Evolutionary conservation across 1,284 basidiomycete genomes (phyloP).

Genomic region (Bjerkandera adusta): DNA sequence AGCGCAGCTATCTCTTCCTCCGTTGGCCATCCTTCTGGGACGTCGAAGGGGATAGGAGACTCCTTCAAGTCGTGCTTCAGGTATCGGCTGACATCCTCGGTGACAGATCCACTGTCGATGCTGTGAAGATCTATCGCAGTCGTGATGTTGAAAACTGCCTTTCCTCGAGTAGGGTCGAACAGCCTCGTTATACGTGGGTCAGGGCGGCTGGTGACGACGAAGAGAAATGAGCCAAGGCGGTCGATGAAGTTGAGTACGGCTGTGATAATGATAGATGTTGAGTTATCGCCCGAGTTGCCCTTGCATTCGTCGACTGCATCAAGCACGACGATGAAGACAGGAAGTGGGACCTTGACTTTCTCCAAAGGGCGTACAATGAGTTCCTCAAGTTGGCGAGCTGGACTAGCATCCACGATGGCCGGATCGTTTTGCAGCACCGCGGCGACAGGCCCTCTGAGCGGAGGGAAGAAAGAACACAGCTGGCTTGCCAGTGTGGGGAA

Average conservation of each 20-base stretch:
- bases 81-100: neutral
- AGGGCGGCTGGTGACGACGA: neutral
- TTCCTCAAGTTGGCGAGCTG: neutral
- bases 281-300: neutral
- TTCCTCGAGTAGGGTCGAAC: neutral
- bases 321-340: neutral
- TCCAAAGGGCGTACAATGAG: constrained; percentile 14
- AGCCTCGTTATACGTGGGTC: constrained; percentile 6
- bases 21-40: neutral
- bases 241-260: neutral
- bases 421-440: neutral
- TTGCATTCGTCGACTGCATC: constrained; percentile 1
- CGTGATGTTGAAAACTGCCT: neutral
- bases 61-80: neutral
- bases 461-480: constrained; percentile 10
- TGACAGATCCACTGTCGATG: neutral
- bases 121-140: neutral
- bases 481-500: constrained; percentile 27
- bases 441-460: constrained; percentile 20
- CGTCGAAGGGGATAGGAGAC: no score
- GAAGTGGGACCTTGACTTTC: neutral
- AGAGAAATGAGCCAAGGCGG: neutral
- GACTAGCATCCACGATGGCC: neutral
- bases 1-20: neutral
- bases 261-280: constrained; percentile 6